Evolutionary conservation across 345 rosid genomes (phyloP), one percentile per base, ranked within the genome.

Genomic region (Aquilaria malaccensis): DNA sequence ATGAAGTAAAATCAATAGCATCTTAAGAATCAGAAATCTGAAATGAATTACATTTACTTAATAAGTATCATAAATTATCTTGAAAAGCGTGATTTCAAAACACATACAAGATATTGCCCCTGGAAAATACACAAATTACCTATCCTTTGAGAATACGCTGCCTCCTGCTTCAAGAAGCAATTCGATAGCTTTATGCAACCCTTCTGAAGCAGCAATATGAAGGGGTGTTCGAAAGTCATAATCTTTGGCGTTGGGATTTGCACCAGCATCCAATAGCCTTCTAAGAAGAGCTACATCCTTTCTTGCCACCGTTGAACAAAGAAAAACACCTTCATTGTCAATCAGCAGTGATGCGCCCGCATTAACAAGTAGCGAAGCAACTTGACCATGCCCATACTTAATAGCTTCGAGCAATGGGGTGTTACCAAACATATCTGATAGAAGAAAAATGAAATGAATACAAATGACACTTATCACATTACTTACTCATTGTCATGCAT

Each of bases 201-300:
- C 92, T 73, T 83, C 90, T 3, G 98, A 80, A 33, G 90, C 86
- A 75, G 98, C 98, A 1, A 91, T 56, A 52, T 91, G 95, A 60
- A 91, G 87, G 30, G 95, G 79, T 13, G 98, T 86, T 64, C 96
- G 76, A 54, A 63, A 64, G 73, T 91, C 98, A 69, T 81, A 88
- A 61, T 80, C 86, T 74, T 74, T 84, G 2, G 88, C 81, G 50
- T 79, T 91, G 1, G 95, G 92, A 66, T 88, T 81, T 3, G 80
- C 79, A 37, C 96, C 96, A 62, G 73, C 62, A 9, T 29, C 74
- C 55, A 91, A 69, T 60, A 78, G 70, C 65, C 96, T 75, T 64
- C 78, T 86, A 30, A 91, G 57, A 31, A 85, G 78, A 73, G 81
- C 76, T 32, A 72, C 48, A 43, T 91, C 87, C 62, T 76, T 82